Evolutionary conservation across 495 filamentous ascomycete genomes (phyloP), one percentile per base, ranked within the genome.

Genomic region (Hypoxylon rickii): DNA sequence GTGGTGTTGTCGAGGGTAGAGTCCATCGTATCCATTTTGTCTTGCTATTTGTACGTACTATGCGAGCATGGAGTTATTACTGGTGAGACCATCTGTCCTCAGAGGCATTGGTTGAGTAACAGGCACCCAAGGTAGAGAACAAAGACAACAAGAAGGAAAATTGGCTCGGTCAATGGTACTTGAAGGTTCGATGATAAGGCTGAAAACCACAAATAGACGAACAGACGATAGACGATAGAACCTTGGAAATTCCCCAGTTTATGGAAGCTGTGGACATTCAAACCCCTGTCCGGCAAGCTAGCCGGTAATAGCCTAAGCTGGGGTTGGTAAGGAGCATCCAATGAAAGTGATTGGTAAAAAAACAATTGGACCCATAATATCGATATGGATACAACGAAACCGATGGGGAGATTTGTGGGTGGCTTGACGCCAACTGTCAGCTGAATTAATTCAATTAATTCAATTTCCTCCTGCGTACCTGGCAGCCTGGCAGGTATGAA

Each of bases 1-100:
- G 82, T 75, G 1, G 79, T 81, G 32, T 73, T 70, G 59, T 82
- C 81, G 6, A 81, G 66, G 1, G 67, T 69, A 46, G 73, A 70
- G 11, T 79, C 76, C 40, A 61, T 47, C n/a, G n/a, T n/a, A n/a
- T n/a, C n/a, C n/a, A n/a, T n/a, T n/a, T n/a, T n/a, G n/a, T n/a
- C n/a, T n/a, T n/a, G n/a, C n/a, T n/a, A n/a, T n/a, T n/a, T n/a
- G n/a, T n/a, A n/a, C n/a, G n/a, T n/a, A n/a, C n/a, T n/a, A n/a
- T n/a, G n/a, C n/a, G n/a, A n/a, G n/a, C n/a, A n/a, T n/a, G n/a
- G n/a, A n/a, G n/a, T n/a, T n/a, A n/a, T n/a, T n/a, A n/a, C n/a
- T n/a, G n/a, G n/a, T n/a, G n/a, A n/a, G n/a, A n/a, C n/a, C n/a
- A n/a, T n/a, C n/a, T n/a, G n/a, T n/a, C n/a, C n/a, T 29, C 24